These are phyloP conservation scores for Phaeosphaeriaceae sp. DNA, from an alignment of 2,329 filamentous ascomycete genomes.

Conservation along the genomic window DNA sequence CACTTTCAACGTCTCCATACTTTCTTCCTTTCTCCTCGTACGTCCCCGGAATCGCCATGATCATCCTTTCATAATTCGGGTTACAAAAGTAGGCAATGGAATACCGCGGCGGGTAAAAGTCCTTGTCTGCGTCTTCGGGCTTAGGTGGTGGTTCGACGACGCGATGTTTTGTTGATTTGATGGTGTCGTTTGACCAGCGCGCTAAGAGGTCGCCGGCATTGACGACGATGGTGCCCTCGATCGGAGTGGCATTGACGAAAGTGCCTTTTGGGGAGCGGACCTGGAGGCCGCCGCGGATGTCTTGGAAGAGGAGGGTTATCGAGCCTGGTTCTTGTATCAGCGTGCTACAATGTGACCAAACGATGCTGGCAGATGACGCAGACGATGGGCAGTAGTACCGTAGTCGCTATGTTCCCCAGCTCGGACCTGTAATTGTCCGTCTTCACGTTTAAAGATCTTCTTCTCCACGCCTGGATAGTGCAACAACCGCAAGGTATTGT, in stretches of 20 bases:
- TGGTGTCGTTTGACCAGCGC: conserved; percentile 89
- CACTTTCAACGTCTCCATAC: conserved; percentile 78
- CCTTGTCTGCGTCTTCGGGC: conserved; percentile 53
- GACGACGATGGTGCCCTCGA: conserved; percentile 80
- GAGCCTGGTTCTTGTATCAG: conserved; percentile 43
- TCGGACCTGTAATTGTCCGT: conserved; percentile 74
- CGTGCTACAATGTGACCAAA: too few species aligned
- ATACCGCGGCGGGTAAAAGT: conserved; percentile 74
- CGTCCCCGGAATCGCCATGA: conserved; percentile 83
- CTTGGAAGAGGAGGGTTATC: conserved; percentile 56
- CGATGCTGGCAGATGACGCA: too few species aligned
- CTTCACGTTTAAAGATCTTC: conserved; percentile 70
- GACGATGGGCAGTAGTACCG: too few species aligned
- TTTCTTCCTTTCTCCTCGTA: conserved; percentile 75
- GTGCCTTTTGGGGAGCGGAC: conserved; percentile 74
- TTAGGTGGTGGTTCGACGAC: conserved; percentile 80
- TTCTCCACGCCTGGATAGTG: conserved; percentile 76
- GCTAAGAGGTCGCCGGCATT: conserved; percentile 89
- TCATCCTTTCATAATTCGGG: conserved; percentile 76
- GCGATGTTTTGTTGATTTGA: conserved; percentile 88
- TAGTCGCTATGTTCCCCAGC: conserved; percentile 81
- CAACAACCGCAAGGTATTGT: conserved; percentile 68
- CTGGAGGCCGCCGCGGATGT: conserved; percentile 64
- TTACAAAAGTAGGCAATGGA: conserved; percentile 95
- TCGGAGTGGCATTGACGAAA: conserved; percentile 84